Base-by-base conservation (phyloP, 2,329 filamentous ascomycete species). In the Phaeosphaeriaceae sp. region DNA sequence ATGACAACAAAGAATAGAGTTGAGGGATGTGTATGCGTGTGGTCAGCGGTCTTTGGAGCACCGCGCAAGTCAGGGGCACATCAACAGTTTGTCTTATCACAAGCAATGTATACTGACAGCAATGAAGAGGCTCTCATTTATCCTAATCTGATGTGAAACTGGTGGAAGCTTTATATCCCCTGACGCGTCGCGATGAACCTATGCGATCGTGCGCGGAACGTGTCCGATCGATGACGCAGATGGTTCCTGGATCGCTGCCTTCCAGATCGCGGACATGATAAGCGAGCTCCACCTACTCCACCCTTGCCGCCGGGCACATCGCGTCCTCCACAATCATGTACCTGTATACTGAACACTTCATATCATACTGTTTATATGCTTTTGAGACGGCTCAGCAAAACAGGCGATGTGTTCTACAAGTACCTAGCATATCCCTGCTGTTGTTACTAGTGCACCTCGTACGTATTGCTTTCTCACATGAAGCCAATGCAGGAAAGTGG, bases 211-310 rank as follows among this genome's bases (percentile, higher is more conserved):
- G 60, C 54, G 26, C 6, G 36, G 46, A 15, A 43, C 41, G 46
- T 42, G 49, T 47, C 50, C 62, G 64, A 68, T 68, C 63, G 46
- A 67, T 67, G 62, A 67, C 62, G 62, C 57, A 60, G 20, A 53
- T 64, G 34, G 61, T 63, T 38, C 63, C 58, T 62, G 51, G 41
- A 63, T 60, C 55, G 53, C 49, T 50, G 51, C 45, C 53, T 29
- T 57, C 47, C 35, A 56, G 60, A 64, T 63, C 59, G 60, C 44
- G 28, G 6, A 13, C 37, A 28, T 57, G 60, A 63, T 61, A 54
- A 63, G 61, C 61, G 61, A 64, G 50, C 2, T 28, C 13, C 23
- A 48, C 43, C 56, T 51, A 46, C 44, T 37, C 12, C 37, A 16
- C 30, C 18, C 26, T 28, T 20, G 13, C 30, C 26, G 8, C 8